These are phyloP conservation scores for Spinellus fusiger DNA, from an alignment of 192 early-diverging fungal species.

Conservation along the genomic window DNA sequence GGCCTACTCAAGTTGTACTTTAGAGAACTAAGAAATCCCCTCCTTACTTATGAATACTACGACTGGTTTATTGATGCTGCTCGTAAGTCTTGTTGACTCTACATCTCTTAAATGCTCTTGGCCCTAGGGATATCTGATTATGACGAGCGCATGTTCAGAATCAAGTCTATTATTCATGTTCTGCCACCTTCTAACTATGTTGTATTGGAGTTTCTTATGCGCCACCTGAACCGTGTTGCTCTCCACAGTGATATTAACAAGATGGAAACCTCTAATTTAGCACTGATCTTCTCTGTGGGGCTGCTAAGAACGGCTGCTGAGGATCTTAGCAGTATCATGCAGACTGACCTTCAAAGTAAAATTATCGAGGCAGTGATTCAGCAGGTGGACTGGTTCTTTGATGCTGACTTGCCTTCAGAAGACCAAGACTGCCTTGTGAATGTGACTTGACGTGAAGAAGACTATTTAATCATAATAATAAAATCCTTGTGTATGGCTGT, in stretches of 20 bases:
- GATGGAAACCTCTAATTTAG: conserved; percentile 87
- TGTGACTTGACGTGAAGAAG: too few species aligned
- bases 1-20: conserved; percentile 72
- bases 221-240: conserved; percentile 59
- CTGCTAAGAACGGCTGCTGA: conserved; percentile 54
- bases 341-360: conserved; percentile 62
- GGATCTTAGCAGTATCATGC: conserved; percentile 56
- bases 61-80: conserved; percentile 64
- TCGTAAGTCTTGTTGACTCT: conserved; percentile 13
- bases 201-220: conserved; percentile 59
- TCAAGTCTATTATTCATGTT: conserved; percentile 63
- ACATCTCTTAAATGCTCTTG: neutral
- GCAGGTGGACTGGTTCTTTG: conserved; percentile 58
- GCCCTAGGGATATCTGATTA: conserved; percentile 47
- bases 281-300: conserved; percentile 84
- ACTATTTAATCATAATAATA: too few species aligned
- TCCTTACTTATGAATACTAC: conserved; percentile 68
- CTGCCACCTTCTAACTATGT: conserved; percentile 53
- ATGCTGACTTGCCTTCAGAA: too few species aligned
- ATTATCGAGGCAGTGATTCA: conserved; percentile 67
- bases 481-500: too few species aligned
- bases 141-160: conserved; percentile 58
- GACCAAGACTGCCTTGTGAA: too few species aligned
- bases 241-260: conserved; percentile 68
- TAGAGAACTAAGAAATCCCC: conserved; percentile 62